Base-by-base conservation (phyloP, 371 early-diverging fungal species). In the Saksenaea oblongispora region DNA sequence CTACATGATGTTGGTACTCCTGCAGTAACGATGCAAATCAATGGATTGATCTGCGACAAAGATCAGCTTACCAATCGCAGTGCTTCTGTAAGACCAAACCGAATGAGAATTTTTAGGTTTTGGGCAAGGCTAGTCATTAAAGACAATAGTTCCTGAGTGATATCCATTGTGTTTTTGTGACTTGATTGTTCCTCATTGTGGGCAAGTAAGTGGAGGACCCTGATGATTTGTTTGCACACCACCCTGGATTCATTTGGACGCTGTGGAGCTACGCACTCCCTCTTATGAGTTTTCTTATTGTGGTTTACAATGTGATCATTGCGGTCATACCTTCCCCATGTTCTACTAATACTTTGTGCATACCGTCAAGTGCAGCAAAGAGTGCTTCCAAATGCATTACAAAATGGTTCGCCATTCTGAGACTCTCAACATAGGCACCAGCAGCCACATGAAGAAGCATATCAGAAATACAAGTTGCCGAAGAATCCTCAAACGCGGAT, bases 391-490 rank as follows among this genome's bases (percentile, higher is more conserved):
- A 89, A 70, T 98, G 97, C 66, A 86, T 81, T 51, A 96, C 89
- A 69, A 98, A 96, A 58, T 87, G 88, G 60, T 88, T 89, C 0
- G 96, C 96, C 85, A 95, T 92, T 39, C 89, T 74, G 22, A 96
- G 82, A n/a, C 93, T 93, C 44, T 95, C 93, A 3, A 83, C 76
- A 71, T 90, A 93, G 34, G 86, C 77, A 13, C 90, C 89, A 54
- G 91, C 90, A 14, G 97, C 93, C n/a, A 97, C 91, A 60, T 95
- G 91, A 54, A 95, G 71, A 22, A 98, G 79, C 93, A 97, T 98
- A 53, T 96, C 95, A 0, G 95, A 95, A 36, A 98, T 97, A 75
- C 95, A 96, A 13, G 94, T 93, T 2, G 98, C 97, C 0, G 96
- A 90, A 2, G 96, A 95, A 65, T 97, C 98, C 75, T 98, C 98